phyloP scores from a whole-genome alignment of 305 asterid genomes.

The Solanum chacoense region DNA sequence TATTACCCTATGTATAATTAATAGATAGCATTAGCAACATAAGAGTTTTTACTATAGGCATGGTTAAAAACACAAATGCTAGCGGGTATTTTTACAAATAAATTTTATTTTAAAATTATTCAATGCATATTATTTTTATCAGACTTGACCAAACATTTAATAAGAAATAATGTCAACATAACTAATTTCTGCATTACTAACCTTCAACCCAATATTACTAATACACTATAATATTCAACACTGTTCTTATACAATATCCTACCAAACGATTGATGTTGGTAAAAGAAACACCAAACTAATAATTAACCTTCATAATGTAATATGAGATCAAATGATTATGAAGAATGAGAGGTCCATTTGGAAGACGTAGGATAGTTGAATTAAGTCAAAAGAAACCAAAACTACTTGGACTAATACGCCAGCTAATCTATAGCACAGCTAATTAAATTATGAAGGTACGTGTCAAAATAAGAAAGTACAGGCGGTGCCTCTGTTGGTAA shows the following conservation, averaged over 20 bases:
- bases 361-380: not conserved
- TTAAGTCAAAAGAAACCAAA: not conserved
- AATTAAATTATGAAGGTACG: not conserved
- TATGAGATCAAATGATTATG: not conserved
- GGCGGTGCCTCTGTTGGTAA: not conserved
- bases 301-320: not conserved
- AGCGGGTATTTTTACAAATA: not conserved
- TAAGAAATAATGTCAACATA: fast-evolving
- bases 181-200: not conserved
- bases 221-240: not conserved
- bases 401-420: not conserved
- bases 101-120: not conserved
- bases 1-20: not conserved
- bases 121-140: not conserved
- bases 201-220: not conserved
- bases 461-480: not conserved
- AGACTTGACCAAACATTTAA: not conserved
- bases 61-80: not conserved
- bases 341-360: not conserved
- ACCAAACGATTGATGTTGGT: not conserved
- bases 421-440: not conserved
- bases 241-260: not conserved
- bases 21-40: not conserved
- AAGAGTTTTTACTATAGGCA: not conserved
- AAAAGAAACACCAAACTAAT: not conserved